phyloP scores from a whole-genome alignment of 108 stramenopile species.

The Hondaea fermentalgiana region DNA sequence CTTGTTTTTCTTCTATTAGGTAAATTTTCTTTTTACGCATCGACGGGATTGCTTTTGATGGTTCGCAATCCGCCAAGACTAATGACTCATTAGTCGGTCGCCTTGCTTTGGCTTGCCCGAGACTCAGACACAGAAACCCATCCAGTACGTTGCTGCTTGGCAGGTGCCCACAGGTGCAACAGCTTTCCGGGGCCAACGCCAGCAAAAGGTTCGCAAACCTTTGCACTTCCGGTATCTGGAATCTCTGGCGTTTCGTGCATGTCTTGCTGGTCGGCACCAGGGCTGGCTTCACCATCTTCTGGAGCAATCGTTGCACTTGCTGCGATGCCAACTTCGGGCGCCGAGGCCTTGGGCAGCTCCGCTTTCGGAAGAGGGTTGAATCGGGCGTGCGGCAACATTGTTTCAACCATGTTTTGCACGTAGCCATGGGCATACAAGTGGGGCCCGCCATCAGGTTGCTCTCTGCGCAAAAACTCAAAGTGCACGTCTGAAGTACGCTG shows the following conservation, averaged over 20 bases:
- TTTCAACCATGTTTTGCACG: conserved; percentile 2
- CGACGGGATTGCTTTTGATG: too few relatives aligned
- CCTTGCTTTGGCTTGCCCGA: too few relatives aligned
- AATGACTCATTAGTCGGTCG: too few relatives aligned
- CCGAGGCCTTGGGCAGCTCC: too few relatives aligned
- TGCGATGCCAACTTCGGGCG: background rate
- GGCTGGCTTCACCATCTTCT: background rate
- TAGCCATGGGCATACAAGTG: background rate
- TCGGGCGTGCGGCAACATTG: background rate
- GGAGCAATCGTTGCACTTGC: background rate
- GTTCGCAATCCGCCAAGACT: too few relatives aligned
- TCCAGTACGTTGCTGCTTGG: background rate
- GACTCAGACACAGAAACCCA: background rate
- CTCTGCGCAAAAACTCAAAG: background rate
- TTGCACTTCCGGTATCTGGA: too few relatives aligned
- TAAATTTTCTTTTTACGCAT: too few relatives aligned
- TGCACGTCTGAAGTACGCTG: conserved; percentile 1
- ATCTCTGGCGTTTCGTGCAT: too few relatives aligned
- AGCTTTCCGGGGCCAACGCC: background rate
- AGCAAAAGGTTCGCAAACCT: background rate
- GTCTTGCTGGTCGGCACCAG: background rate
- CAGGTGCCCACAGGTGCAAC: conserved; percentile 9
- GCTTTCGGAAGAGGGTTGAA: background rate
- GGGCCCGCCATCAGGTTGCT: background rate
- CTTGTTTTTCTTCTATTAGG: too few relatives aligned